Conservation (phyloP, 2,329 filamentous ascomycete species). For the Colletotrichum agaves region DNA sequence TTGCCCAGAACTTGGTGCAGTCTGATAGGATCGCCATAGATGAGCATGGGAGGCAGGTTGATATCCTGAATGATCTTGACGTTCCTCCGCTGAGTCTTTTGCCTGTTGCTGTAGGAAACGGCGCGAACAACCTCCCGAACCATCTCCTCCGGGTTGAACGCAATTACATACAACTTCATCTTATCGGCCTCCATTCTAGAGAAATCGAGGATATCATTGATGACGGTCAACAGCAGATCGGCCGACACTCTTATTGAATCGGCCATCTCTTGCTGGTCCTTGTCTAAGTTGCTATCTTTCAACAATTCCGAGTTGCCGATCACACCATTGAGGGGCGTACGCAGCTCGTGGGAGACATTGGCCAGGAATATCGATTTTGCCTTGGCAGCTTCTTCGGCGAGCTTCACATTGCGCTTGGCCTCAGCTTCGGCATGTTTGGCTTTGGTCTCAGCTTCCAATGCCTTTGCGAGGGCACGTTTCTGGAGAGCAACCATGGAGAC, state of each 20-base stretch:
- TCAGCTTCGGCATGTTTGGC: slow-evolving; percentile 81
- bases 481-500: slow-evolving; percentile 82
- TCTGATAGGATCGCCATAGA: slow-evolving; percentile 73
- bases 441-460: slow-evolving; percentile 78
- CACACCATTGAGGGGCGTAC: slow-evolving; percentile 86
- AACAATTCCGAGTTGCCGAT: slow-evolving; percentile 90
- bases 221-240: slow-evolving; percentile 88
- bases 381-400: slow-evolving; percentile 85
- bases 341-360: slow-evolving; percentile 83
- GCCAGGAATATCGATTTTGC: slow-evolving; percentile 85
- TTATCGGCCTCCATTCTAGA: slow-evolving; percentile 93
- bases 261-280: slow-evolving; percentile 85
- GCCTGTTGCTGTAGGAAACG: slow-evolving; percentile 72
- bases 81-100: slow-evolving; percentile 70
- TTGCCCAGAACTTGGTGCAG: slow-evolving; percentile 80
- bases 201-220: slow-evolving; percentile 96
- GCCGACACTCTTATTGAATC: slow-evolving; percentile 89
- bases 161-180: slow-evolving; percentile 81
- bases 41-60: slow-evolving; percentile 77
- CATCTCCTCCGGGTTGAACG: slow-evolving; percentile 75
- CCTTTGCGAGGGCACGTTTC: slow-evolving; percentile 77
- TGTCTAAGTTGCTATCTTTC: slow-evolving; percentile 78
- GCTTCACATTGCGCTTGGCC: slow-evolving; percentile 80
- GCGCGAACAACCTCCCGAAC: slow-evolving; percentile 74
- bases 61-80: slow-evolving; percentile 77